These are phyloP conservation scores for Fusarium cicatricum DNA, from an alignment of 2,329 filamentous ascomycete genomes.

Conservation along the genomic window DNA sequence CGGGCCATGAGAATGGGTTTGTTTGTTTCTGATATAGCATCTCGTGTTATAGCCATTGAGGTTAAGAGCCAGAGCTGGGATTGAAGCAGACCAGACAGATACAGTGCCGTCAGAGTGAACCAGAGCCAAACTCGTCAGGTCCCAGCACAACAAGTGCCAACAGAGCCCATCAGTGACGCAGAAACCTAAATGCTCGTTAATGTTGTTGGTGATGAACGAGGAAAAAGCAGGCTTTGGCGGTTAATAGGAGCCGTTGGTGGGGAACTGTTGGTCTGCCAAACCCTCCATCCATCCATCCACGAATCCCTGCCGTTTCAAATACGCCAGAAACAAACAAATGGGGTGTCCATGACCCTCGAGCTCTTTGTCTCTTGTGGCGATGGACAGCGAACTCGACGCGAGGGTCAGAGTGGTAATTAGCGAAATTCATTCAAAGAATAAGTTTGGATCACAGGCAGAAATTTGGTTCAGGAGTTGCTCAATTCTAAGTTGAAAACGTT, in stretches of 20 bases:
- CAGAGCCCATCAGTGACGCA: no score
- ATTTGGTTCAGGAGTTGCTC: neutral
- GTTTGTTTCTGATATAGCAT: neutral
- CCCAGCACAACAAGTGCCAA: no score
- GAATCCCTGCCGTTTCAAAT: conserved; percentile 2
- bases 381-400: conserved; percentile 1
- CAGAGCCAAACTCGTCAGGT: no score
- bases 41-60: no score
- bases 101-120: no score
- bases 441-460: neutral
- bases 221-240: neutral
- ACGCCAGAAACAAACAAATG: conserved; percentile 6
- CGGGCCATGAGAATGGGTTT: conserved; percentile 14
- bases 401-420: neutral
- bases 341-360: neutral
- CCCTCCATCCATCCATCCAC: conserved; percentile 8
- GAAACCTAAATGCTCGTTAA: no score
- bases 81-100: no score
- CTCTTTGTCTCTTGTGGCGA: conserved; percentile 15
- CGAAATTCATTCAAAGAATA: no score
- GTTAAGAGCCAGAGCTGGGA: neutral
- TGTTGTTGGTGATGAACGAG: neutral
- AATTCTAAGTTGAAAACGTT: neutral
- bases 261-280: neutral
- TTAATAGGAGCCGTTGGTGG: neutral